Percentiles rank a stretch among this genome's conserved stretches.
phyloP scores from a whole-genome alignment of 495 filamentous ascomycete genomes.

The Lophium mytilinum region DNA sequence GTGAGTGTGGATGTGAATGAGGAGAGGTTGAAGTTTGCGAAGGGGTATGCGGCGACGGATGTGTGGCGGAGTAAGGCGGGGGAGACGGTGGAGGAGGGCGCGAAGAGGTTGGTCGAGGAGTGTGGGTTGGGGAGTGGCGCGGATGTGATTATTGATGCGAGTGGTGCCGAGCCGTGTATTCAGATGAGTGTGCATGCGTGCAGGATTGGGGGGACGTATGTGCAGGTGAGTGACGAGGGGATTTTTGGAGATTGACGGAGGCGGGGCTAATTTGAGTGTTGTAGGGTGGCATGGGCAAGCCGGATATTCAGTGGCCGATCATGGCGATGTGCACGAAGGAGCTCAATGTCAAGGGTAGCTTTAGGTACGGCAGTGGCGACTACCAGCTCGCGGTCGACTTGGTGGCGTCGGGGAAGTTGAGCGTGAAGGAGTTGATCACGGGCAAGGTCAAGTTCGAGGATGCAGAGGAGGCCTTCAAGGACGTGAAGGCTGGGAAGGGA shows the following conservation, averaged over 20 bases:
- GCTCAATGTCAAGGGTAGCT: constrained; percentile 69
- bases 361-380: constrained; percentile 76
- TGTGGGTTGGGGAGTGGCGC: constrained; percentile 51
- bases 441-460: constrained; percentile 61
- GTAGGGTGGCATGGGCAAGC: constrained; percentile 59
- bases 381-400: constrained; percentile 70
- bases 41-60: constrained; percentile 55
- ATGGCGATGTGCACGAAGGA: constrained; percentile 74
- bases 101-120: constrained; percentile 45
- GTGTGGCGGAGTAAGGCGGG: constrained; percentile 48
- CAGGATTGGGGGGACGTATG: constrained; percentile 65
- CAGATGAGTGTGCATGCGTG: constrained; percentile 65
- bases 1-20: constrained; percentile 70
- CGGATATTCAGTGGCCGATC: constrained; percentile 75
- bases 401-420: constrained; percentile 52
- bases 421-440: constrained; percentile 64
- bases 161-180: constrained; percentile 69
- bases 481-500: constrained; percentile 65
- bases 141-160: constrained; percentile 76
- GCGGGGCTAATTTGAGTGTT: neutral
- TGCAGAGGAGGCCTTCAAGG: constrained; percentile 70
- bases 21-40: constrained; percentile 61
- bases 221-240: constrained; percentile 62
- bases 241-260: no score
- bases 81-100: constrained; percentile 55